Evolutionary conservation across 805 yeast species (phyloP), one percentile per base, ranked within the genome.

Genomic region (Ogataea polymorpha): DNA sequence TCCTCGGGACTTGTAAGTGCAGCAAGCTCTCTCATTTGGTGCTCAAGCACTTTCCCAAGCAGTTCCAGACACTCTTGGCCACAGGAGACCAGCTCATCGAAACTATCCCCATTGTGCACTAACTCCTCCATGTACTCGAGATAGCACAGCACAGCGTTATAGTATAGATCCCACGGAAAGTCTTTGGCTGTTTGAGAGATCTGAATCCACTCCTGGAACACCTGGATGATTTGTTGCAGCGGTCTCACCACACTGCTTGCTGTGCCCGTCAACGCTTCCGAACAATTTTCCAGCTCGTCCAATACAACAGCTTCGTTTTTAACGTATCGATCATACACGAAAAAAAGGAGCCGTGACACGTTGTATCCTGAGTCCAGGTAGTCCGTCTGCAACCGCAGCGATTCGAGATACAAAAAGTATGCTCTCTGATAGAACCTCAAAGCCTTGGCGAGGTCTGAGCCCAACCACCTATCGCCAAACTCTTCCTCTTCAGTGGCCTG

Each of bases 381-480:
- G 4, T 37, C 44, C 9, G 46, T 39, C 16, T 59, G 50, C 5
- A 59, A 31, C 3, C 46, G 37, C 10, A 71, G 55, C 1, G 79
- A 71, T 24, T 50, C 50, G 3, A 46, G 39, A 50, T 82, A 82
- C 30, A 58, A 49, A 9, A 54, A 56, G 46, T 67, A 74, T 0
- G 88, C 82, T 37, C 71, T 63, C 49, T 80, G 81, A 55, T 81
- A 83, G 49, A 82, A 82, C 28, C 90, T 58, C 10, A 83, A 58
- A 0, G 81, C 75, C 49, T 84, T 83, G 9, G 83, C 63, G 5
- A 81, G 56, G 50, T 83, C 90, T 0, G 86, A 77, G 1, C 77
- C 67, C 5, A 77, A 56, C 88, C 89, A 84, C 34, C 90, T 59
- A 53, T 83, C 90, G 0, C 87, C 91, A n/a, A 77, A 72, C 44